Conservation (phyloP, 352 stramenopile species). For the Globisporangium echinulatum region DNA sequence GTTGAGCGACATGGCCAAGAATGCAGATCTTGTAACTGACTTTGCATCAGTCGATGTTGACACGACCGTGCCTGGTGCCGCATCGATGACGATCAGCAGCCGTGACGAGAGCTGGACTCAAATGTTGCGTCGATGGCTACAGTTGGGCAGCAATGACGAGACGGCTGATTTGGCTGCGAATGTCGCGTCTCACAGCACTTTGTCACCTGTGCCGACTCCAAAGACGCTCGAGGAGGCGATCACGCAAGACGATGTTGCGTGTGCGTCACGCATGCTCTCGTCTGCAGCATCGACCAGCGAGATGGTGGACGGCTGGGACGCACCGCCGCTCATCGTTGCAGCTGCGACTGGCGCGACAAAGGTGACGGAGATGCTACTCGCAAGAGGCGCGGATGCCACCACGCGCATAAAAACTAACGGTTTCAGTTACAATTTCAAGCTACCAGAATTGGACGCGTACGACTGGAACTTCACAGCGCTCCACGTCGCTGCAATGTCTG, state of each 20-base stretch:
- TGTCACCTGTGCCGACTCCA: not conserved
- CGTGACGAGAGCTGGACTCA: not conserved
- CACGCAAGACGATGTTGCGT: not conserved
- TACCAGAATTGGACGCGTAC: not conserved
- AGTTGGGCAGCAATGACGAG: not conserved
- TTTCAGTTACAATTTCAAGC: not conserved
- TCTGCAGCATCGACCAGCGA: not conserved
- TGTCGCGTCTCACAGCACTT: not conserved
- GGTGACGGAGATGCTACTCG: not conserved
- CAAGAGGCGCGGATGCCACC: not conserved
- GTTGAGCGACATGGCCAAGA: not conserved
- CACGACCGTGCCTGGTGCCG: too few relatives aligned
- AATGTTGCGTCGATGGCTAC: not conserved
- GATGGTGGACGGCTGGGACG: not conserved
- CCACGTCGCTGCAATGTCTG: not conserved
- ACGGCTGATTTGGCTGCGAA: not conserved
- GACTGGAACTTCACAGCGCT: not conserved
- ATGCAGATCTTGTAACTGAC: not conserved
- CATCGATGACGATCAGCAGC: not conserved
- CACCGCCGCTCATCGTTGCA: not conserved
- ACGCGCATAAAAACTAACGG: not conserved
- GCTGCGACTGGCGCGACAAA: not conserved
- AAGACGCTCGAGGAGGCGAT: not conserved
- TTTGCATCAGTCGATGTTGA: not conserved
- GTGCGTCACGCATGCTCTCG: not conserved